Conservation (phyloP, 768 basidiomycete species). For the Sistotremastrum niveocremeum region DNA sequence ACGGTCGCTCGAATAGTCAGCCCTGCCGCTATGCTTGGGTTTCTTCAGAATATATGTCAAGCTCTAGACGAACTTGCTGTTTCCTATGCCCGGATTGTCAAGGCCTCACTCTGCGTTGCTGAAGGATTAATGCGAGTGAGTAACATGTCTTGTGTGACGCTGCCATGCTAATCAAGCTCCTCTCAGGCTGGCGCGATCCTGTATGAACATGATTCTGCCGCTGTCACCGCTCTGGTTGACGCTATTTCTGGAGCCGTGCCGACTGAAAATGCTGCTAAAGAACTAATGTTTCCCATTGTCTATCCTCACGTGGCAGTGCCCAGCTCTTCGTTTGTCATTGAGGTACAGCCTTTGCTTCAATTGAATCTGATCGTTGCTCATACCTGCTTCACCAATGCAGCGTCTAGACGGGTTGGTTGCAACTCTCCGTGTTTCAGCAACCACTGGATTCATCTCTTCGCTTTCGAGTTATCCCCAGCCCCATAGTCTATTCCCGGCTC, state of each 20-base stretch:
- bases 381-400: too few relatives aligned
- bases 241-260: slow-evolving; percentile 31
- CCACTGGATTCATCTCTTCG: too few relatives aligned
- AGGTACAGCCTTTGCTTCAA: too few relatives aligned
- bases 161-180: slow-evolving; percentile 1
- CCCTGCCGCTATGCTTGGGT: slow-evolving; percentile 60
- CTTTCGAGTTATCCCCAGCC: slow-evolving; percentile 39
- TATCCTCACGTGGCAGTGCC: slow-evolving; percentile 25
- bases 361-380: too few relatives aligned
- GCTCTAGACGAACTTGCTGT: slow-evolving; percentile 87
- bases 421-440: too few relatives aligned
- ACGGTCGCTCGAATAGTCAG: slow-evolving; percentile 66
- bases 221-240: slow-evolving; percentile 52
- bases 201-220: slow-evolving; percentile 43
- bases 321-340: too few relatives aligned
- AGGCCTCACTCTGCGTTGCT: slow-evolving; percentile 66
- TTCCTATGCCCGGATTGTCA: slow-evolving; percentile 71
- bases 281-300: slow-evolving; percentile 50
- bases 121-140: slow-evolving; percentile 68
- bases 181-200: slow-evolving; percentile 54
- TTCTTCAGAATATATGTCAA: slow-evolving; percentile 72
- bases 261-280: slow-evolving; percentile 28
- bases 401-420: too few relatives aligned
- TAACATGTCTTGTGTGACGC: neutral
- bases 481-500: slow-evolving; percentile 36